A percentile compares a stretch with the other conserved stretches of the same genome.
phyloP scores from a whole-genome alignment of 2,329 filamentous ascomycete genomes.

The Tolypocladium ophioglossoides region DNA sequence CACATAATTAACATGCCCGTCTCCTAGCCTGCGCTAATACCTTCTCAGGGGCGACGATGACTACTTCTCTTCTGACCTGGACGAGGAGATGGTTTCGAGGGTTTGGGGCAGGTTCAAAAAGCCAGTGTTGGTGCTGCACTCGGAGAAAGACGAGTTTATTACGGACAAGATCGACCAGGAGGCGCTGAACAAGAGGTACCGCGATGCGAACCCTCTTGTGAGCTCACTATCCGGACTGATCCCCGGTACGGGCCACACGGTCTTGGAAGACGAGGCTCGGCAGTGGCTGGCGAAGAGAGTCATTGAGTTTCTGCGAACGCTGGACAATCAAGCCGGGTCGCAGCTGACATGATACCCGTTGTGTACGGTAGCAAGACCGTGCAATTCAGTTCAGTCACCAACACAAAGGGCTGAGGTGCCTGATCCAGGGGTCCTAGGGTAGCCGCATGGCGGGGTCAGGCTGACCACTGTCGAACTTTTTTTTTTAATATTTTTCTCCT shows the following conservation, averaged over 20 bases:
- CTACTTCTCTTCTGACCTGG: constrained; percentile 75
- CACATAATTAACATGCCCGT: background rate
- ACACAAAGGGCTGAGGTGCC: too few species aligned
- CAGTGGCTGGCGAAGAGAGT: constrained; percentile 39
- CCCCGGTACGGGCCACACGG: constrained; percentile 40
- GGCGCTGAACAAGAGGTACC: constrained; percentile 48
- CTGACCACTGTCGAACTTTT: background rate
- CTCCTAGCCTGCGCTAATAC: background rate
- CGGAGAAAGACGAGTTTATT: constrained; percentile 56
- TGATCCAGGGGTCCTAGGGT: background rate
- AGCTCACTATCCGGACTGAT: constrained; percentile 42
- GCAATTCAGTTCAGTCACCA: too few species aligned
- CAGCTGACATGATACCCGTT: background rate
- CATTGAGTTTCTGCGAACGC: constrained; percentile 30
- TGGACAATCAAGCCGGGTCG: constrained; percentile 5
- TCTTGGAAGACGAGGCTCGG: constrained; percentile 33
- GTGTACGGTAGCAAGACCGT: background rate
- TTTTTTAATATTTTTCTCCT: too few species aligned
- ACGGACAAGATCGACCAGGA: constrained; percentile 46
- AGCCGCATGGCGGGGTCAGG: background rate
- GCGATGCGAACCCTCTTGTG: constrained; percentile 29
- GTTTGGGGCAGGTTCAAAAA: constrained; percentile 58
- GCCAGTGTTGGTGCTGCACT: constrained; percentile 54
- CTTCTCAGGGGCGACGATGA: constrained; percentile 63
- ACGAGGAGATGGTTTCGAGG: constrained; percentile 37